phyloP scores from a whole-genome alignment of 352 stramenopile species.

The Globisporangium takayamanum region DNA sequence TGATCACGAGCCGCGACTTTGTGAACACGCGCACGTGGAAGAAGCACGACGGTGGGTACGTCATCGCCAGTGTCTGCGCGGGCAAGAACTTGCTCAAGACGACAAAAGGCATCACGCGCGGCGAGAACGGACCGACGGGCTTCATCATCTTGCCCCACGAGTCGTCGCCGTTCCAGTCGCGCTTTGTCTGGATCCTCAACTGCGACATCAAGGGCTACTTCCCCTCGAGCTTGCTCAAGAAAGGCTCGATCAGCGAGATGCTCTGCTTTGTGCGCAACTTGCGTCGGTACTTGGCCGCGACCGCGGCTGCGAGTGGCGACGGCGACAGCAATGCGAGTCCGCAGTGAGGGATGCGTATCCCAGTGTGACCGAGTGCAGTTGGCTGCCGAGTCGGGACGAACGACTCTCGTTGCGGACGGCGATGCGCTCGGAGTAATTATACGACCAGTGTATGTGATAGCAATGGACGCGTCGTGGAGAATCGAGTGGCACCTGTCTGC shows the following conservation, averaged over 20 bases:
- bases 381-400: no score
- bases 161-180: conserved; percentile 68
- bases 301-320: conserved; percentile 29
- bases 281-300: conserved; percentile 55
- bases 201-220: conserved; percentile 86
- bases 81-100: conserved; percentile 68
- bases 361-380: no score
- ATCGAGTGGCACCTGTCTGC: no score
- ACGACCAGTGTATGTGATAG: no score
- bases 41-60: conserved; percentile 64
- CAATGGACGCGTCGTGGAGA: no score
- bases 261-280: conserved; percentile 77
- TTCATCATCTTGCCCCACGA: conserved; percentile 74
- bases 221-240: conserved; percentile 66
- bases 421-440: no score
- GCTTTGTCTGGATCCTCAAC: conserved; percentile 79
- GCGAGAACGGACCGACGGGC: conserved; percentile 66
- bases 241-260: conserved; percentile 73
- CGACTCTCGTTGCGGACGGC: no score
- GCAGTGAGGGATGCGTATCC: conserved; percentile 2
- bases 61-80: conserved; percentile 55
- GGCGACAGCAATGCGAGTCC: conserved; percentile 2
- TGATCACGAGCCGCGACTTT: conserved; percentile 81
- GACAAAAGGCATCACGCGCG: conserved; percentile 66
- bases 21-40: conserved; percentile 72